Percentiles rank a stretch among this genome's conserved stretches.
phyloP scores from a whole-genome alignment of 2,329 filamentous ascomycete genomes.

The Colletotrichum filicis region DNA sequence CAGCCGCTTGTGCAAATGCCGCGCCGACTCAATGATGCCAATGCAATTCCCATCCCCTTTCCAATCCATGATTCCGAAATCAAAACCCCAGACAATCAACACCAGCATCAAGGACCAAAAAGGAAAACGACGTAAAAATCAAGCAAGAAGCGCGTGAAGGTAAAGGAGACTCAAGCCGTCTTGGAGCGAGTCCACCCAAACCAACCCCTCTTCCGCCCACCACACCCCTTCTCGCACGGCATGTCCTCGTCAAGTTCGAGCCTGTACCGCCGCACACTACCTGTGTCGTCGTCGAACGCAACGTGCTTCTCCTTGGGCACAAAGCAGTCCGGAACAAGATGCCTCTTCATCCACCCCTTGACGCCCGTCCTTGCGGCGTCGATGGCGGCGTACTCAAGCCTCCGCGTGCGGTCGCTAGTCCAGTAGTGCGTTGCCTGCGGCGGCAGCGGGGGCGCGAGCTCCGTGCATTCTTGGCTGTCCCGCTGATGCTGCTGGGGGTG shows the following conservation, averaged over 20 bases:
- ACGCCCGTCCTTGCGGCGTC: conserved; percentile 70
- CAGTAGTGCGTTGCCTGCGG: conserved; percentile 74
- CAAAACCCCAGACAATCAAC: background rate
- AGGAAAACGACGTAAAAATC: background rate
- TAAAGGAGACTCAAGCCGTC: conserved; percentile 13
- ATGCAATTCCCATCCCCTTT: background rate
- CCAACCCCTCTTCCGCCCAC: conserved; percentile 11
- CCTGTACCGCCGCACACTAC: conserved; percentile 72
- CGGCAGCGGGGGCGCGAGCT: conserved; percentile 47
- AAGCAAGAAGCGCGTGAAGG: too few species aligned
- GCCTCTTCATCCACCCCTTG: conserved; percentile 67
- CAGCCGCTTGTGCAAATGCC: conserved; percentile 33
- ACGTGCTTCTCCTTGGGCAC: conserved; percentile 61
- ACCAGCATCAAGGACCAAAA: conserved; percentile 4
- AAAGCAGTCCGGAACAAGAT: conserved; percentile 71
- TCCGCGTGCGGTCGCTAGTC: conserved; percentile 71
- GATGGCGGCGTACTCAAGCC: conserved; percentile 74
- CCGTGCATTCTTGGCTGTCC: conserved; percentile 36
- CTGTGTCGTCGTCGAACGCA: conserved; percentile 70
- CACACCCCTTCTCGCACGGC: conserved; percentile 21
- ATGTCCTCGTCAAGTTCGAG: conserved; percentile 56
- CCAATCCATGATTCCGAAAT: background rate
- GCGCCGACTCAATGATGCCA: background rate
- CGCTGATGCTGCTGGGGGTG: conserved; percentile 15
- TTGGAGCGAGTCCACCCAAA: conserved; percentile 25